Percentiles rank a stretch among this genome's conserved stretches.
These are phyloP conservation scores for Pseudonitzschia delicatissima DNA, from an alignment of 108 stramenopile genomes.

Conservation along the genomic window DNA sequence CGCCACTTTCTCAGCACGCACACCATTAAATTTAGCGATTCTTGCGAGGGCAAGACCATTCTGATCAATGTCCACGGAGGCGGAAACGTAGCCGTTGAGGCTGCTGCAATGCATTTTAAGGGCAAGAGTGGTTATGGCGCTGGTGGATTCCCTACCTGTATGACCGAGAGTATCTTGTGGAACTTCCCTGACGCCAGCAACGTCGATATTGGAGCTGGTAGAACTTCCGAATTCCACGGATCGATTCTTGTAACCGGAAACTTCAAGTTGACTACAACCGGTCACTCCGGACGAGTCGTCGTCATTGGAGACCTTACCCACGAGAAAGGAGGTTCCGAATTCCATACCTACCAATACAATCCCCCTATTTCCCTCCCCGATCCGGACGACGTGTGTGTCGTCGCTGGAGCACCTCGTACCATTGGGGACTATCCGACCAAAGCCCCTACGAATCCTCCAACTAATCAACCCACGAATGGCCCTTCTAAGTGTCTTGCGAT, in stretches of 20 bases:
- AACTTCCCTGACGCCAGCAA: constrained; percentile 24
- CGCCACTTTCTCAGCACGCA: not conserved
- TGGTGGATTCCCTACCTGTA: constrained; percentile 1
- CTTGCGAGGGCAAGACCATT: constrained; percentile 27
- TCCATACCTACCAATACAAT: constrained; percentile 25
- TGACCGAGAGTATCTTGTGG: constrained; percentile 22
- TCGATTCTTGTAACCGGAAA: constrained; percentile 19
- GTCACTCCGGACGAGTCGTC: constrained; percentile 26
- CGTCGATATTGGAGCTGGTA: constrained; percentile 16
- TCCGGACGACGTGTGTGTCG: not conserved
- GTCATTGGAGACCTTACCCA: constrained; percentile 17
- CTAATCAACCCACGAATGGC: not conserved
- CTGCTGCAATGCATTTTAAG: not conserved
- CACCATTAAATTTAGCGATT: not conserved
- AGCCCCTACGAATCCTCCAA: not conserved
- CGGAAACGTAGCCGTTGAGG: not conserved
- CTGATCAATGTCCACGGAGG: constrained; percentile 26
- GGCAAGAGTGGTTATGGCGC: not conserved
- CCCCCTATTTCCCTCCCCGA: constrained; percentile 19
- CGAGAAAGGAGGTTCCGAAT: constrained; percentile 19
- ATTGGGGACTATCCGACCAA: not conserved
- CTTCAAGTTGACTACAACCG: constrained; percentile 6
- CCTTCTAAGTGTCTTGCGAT: not conserved
- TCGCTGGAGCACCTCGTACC: not conserved
- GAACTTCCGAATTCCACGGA: constrained; percentile 17